Evolutionary conservation across 192 early-diverging fungal species (phyloP).

Genomic region (Gigaspora rosea): DNA sequence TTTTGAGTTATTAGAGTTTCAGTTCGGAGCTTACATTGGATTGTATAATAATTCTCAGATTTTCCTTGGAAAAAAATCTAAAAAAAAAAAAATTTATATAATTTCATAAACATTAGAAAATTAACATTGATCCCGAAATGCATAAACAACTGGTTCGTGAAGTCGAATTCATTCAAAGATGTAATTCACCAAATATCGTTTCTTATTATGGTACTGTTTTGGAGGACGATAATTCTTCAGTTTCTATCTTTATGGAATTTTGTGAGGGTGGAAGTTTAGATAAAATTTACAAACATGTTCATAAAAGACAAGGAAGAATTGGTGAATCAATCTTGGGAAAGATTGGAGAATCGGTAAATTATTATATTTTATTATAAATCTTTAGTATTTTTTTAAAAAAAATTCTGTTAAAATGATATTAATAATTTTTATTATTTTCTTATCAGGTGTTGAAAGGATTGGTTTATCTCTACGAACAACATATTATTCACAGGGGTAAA

Average conservation of each 20-base stretch:
- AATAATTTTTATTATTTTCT: slow-evolving; percentile 2
- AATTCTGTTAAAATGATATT: not conserved
- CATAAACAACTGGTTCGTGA: slow-evolving; percentile 90
- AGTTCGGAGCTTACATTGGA: no score
- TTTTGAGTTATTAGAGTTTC: no score
- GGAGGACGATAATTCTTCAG: slow-evolving; percentile 72
- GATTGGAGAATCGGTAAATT: slow-evolving; percentile 76
- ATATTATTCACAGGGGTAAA: slow-evolving; percentile 90
- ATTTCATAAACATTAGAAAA: slow-evolving; percentile 39
- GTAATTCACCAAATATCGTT: slow-evolving; percentile 91
- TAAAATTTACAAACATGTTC: slow-evolving; percentile 79
- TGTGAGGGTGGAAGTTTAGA: slow-evolving; percentile 94
- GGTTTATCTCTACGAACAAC: slow-evolving; percentile 83
- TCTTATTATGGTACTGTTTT: slow-evolving; percentile 93
- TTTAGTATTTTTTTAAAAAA: not conserved
- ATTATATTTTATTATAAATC: not conserved
- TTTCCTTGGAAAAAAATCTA: not conserved
- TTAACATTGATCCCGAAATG: slow-evolving; percentile 66
- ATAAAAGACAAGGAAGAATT: slow-evolving; percentile 71
- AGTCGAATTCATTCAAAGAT: slow-evolving; percentile 84
- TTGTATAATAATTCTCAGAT: no score
- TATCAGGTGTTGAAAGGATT: slow-evolving; percentile 77
- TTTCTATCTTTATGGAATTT: slow-evolving; percentile 97
- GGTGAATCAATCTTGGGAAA: slow-evolving; percentile 86
- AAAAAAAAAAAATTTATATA: not conserved